phyloP scores from a whole-genome alignment of 2,329 filamentous ascomycete genomes.

The Colletotrichum filicis region DNA sequence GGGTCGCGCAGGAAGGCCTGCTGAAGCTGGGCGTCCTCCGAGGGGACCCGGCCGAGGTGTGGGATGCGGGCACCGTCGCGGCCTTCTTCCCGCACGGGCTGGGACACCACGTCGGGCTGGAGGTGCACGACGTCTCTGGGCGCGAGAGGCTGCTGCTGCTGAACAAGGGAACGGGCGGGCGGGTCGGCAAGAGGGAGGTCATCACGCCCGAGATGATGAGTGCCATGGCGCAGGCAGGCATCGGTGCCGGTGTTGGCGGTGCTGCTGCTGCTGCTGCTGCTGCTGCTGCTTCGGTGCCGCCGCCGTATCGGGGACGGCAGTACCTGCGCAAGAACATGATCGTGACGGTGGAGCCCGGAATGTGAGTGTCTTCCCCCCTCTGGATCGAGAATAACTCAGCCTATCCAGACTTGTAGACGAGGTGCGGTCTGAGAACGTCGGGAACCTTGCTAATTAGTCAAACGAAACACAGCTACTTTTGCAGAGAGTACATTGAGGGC shows the following conservation, averaged over 20 bases:
- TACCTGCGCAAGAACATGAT: conserved; percentile 72
- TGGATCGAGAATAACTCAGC: not conserved
- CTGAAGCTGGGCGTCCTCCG: conserved; percentile 77
- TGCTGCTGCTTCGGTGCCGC: conserved; percentile 35
- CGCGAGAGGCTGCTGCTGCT: conserved; percentile 47
- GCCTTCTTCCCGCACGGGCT: conserved; percentile 76
- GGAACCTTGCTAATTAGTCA: conserved; percentile 5
- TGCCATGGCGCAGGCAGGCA: conserved; percentile 38
- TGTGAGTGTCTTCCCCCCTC: conserved; percentile 54
- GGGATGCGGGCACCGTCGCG: conserved; percentile 61
- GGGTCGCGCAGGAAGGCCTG: conserved; percentile 78
- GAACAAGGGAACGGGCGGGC: conserved; percentile 41
- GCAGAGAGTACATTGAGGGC: conserved; percentile 76
- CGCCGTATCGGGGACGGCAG: conserved; percentile 48
- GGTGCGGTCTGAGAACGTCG: too few relatives aligned
- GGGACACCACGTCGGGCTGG: conserved; percentile 73
- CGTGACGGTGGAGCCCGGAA: conserved; percentile 83
- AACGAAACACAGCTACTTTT: conserved; percentile 71
- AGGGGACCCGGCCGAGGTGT: conserved; percentile 67
- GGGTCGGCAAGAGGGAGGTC: conserved; percentile 53
- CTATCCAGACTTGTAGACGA: not conserved
- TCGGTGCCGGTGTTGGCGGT: conserved; percentile 18
- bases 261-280: conserved; percentile 9
- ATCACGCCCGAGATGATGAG: conserved; percentile 50
- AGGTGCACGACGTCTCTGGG: conserved; percentile 70